phyloP scores from a whole-genome alignment of 352 stramenopile genomes.

The Pythium aquatile region DNA sequence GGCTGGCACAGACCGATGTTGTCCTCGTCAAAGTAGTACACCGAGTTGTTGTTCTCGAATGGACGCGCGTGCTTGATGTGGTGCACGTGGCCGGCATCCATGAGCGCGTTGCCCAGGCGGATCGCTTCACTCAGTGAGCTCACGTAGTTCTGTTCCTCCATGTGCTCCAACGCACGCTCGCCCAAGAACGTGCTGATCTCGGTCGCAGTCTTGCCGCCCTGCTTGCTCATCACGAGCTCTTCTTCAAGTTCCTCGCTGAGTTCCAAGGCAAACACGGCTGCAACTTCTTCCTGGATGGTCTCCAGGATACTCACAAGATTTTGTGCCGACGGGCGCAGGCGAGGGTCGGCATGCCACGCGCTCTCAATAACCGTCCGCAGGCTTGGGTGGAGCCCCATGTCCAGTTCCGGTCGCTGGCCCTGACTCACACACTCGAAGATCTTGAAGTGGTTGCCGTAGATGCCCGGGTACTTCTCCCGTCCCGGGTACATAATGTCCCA shows the following conservation, averaged over 20 bases:
- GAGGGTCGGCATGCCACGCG: constrained; percentile 40
- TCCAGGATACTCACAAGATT: constrained; percentile 45
- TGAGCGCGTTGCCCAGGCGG: constrained; percentile 46
- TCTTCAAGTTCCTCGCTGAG: constrained; percentile 28
- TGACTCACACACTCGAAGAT: constrained; percentile 41
- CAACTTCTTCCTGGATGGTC: constrained; percentile 40
- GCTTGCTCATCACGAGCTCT: constrained; percentile 26
- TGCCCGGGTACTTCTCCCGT: constrained; percentile 35
- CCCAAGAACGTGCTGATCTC: constrained; percentile 30
- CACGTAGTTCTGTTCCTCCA: constrained; percentile 36
- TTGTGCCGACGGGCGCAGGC: constrained; percentile 35
- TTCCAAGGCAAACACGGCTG: constrained; percentile 29
- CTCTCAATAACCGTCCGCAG: constrained; percentile 43
- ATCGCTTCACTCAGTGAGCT: constrained; percentile 32
- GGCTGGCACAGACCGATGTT: constrained; percentile 36
- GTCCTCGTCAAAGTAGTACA: constrained; percentile 49
- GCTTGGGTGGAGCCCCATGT: constrained; percentile 25
- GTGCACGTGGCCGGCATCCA: constrained; percentile 49
- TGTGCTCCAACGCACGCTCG: constrained; percentile 33
- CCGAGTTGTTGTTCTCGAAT: constrained; percentile 32
- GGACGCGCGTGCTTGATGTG: constrained; percentile 39
- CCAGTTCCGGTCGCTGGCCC: constrained; percentile 35
- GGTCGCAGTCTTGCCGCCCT: constrained; percentile 3
- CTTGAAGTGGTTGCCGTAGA: constrained; percentile 30
- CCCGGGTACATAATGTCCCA: constrained; percentile 56